These are phyloP conservation scores for Alternaria triticimaculans DNA, from an alignment of 2,329 filamentous ascomycete genomes.

Conservation along the genomic window DNA sequence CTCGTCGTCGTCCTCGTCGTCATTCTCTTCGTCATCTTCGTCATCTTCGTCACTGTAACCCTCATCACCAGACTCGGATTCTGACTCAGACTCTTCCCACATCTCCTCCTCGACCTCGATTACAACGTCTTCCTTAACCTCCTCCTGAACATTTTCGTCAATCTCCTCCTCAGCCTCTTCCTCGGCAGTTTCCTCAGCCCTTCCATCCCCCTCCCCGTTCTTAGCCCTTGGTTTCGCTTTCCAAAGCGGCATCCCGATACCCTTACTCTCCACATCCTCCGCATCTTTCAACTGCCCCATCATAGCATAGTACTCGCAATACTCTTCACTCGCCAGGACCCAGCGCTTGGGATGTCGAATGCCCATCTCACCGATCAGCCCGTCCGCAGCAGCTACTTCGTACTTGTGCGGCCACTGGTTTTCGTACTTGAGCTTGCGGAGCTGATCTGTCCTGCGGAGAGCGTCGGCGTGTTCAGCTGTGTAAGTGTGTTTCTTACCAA, in stretches of 20 bases:
- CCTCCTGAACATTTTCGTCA: background rate
- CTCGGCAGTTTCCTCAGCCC: background rate
- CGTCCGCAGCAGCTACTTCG: background rate
- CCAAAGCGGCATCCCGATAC: background rate
- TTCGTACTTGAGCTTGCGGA: background rate
- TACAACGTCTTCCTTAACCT: background rate
- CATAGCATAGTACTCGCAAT: background rate
- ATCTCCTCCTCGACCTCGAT: background rate
- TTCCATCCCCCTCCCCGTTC: rapidly evolving
- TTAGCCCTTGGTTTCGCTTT: background rate
- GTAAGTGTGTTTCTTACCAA: background rate
- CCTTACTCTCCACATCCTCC: background rate
- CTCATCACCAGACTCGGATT: no score
- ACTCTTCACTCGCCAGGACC: background rate
- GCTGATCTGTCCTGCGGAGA: background rate
- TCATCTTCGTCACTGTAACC: background rate
- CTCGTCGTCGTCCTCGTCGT: background rate
- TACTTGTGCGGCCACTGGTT: background rate
- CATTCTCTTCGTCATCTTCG: background rate
- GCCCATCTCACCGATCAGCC: background rate
- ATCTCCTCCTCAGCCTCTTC: background rate
- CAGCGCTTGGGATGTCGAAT: background rate
- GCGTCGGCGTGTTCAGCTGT: background rate
- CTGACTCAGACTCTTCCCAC: background rate
- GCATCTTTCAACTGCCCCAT: background rate